A percentile compares a stretch with the other conserved stretches of the same genome.
These are phyloP conservation scores for Dillenia turbinata DNA, from an alignment of 164 flowering plant species.

Conservation along the genomic window DNA sequence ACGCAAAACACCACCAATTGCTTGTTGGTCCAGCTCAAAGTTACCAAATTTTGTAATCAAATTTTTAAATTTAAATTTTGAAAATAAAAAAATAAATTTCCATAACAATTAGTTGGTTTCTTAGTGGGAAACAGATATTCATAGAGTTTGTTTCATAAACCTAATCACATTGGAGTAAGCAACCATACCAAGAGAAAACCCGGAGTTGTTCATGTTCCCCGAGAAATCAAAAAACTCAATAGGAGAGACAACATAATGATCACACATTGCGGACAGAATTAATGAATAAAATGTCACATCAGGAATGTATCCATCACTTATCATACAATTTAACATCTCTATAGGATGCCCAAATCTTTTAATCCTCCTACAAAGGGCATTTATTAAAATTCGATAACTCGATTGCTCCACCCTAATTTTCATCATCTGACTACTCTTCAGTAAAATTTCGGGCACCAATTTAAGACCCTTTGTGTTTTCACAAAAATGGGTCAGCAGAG, in stretches of 20 bases:
- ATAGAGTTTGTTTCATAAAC: too few relatives aligned
- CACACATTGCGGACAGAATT: slow-evolving; percentile 43
- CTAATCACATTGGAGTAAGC: slow-evolving; percentile 51
- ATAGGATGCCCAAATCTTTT: slow-evolving; percentile 48
- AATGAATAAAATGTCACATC: slow-evolving; percentile 41
- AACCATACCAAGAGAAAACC: slow-evolving; percentile 36
- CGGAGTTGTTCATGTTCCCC: slow-evolving; percentile 38
- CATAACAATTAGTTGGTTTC: too few relatives aligned
- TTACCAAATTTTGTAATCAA: too few relatives aligned
- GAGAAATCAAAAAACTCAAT: slow-evolving; percentile 38
- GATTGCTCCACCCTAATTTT: slow-evolving; percentile 61
- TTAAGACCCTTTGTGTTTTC: slow-evolving; percentile 25
- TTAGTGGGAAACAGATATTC: too few relatives aligned
- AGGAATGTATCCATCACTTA: slow-evolving; percentile 36
- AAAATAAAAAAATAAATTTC: too few relatives aligned
- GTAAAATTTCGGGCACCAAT: slow-evolving; percentile 43
- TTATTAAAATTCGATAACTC: slow-evolving; percentile 41
- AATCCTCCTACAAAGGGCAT: slow-evolving; percentile 55
- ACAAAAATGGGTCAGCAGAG: slow-evolving; percentile 47
- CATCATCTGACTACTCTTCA: slow-evolving; percentile 37
- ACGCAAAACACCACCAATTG: too few relatives aligned
- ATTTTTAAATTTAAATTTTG: too few relatives aligned
- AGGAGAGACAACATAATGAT: slow-evolving; percentile 14
- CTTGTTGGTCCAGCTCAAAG: too few relatives aligned
- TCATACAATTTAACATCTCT: slow-evolving; percentile 40